Evolutionary conservation across 2,329 filamentous ascomycete species (phyloP).

Genomic region (Trichoderma sp.): DNA sequence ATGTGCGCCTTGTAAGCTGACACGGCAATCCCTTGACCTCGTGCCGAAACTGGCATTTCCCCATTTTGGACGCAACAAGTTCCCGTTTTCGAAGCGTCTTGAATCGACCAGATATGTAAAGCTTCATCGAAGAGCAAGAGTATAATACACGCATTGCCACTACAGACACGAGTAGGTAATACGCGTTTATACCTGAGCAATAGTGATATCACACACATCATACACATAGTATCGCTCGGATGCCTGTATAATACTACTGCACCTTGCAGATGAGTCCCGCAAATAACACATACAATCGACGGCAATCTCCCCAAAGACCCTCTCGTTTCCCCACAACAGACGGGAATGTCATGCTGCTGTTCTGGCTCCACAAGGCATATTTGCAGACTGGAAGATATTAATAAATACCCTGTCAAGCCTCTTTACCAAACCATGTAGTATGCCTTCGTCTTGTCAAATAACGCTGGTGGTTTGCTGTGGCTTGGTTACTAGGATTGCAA

Average conservation of each 20-base stretch:
- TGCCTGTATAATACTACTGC: neutral
- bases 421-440: neutral
- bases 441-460: neutral
- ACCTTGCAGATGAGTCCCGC: neutral
- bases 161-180: too few relatives aligned
- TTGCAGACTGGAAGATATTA: neutral
- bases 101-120: neutral
- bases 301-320: neutral
- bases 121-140: neutral
- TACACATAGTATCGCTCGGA: neutral
- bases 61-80: neutral
- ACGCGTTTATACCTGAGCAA: neutral
- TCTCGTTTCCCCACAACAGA: neutral
- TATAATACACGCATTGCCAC: neutral
- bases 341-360: conserved; percentile 8
- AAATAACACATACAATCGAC: neutral
- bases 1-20: neutral
- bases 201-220: neutral
- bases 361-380: conserved; percentile 11
- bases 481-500: neutral
- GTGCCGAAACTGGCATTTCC: neutral
- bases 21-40: neutral
- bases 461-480: neutral
- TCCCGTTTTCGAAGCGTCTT: neutral
- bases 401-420: neutral